These are phyloP conservation scores for Stereocaulon alpinum DNA, from an alignment of 495 filamentous ascomycete genomes.

Conservation along the genomic window DNA sequence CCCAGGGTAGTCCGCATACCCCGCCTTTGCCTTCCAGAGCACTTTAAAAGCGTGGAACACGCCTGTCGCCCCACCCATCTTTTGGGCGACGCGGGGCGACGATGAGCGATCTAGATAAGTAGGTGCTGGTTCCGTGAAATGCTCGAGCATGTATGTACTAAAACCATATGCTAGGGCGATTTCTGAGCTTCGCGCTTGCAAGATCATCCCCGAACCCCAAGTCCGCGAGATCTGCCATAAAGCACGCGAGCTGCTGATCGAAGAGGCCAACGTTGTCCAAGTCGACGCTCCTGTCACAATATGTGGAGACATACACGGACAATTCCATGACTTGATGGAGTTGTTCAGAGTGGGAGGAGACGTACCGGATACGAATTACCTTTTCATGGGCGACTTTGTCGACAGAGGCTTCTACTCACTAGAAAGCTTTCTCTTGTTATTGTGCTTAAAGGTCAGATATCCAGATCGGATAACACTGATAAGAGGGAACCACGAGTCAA, in stretches of 20 bases:
- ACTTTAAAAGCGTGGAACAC: background rate
- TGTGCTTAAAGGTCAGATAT: conserved; percentile 95
- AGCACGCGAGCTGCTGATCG: conserved; percentile 89
- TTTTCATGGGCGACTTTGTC: conserved; percentile 99
- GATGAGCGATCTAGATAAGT: conserved; percentile 88
- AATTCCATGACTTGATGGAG: conserved; percentile 99
- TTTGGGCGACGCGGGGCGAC: conserved; percentile 19
- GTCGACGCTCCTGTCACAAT: conserved; percentile 97
- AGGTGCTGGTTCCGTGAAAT: conserved; percentile 20
- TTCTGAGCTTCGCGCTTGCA: conserved; percentile 84
- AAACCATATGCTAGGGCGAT: conserved; percentile 56
- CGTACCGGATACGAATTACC: conserved; percentile 93
- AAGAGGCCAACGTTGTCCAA: conserved; percentile 95
- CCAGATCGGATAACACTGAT: conserved; percentile 96
- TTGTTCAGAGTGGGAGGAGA: conserved; percentile 92
- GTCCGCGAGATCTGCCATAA: conserved; percentile 97
- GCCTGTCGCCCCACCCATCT: background rate
- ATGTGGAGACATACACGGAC: conserved; percentile 97
- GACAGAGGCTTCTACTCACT: conserved; percentile 97
- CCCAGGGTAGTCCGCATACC: background rate
- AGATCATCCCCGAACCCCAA: conserved; percentile 88
- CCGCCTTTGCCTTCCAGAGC: background rate
- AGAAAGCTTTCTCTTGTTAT: conserved; percentile 87
- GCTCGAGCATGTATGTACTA: background rate
- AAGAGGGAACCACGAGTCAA: conserved; percentile 92